Conservation (phyloP, 768 basidiomycete species). For the Lepiota venenata region DNA sequence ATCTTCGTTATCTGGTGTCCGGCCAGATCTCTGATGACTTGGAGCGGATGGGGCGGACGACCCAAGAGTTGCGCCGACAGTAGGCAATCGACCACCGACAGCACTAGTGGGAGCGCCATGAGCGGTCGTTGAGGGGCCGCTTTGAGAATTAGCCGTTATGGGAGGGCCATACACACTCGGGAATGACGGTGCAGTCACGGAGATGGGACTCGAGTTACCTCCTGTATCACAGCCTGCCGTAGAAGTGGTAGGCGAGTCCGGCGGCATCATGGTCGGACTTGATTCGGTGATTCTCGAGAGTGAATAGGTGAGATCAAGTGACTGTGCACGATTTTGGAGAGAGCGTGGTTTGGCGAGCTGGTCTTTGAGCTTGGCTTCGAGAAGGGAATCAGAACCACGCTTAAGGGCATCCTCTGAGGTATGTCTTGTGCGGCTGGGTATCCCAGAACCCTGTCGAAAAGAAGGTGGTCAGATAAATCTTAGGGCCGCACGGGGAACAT, state of each 20-base stretch:
- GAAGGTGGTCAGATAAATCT: constrained; percentile 16
- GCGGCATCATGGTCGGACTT: constrained; percentile 54
- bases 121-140: constrained; percentile 8
- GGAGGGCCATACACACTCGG: constrained; percentile 82
- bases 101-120: constrained; percentile 8
- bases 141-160: constrained; percentile 26
- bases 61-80: background rate
- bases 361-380: constrained; percentile 83
- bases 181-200: constrained; percentile 75
- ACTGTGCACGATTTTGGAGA: constrained; percentile 83
- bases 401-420: constrained; percentile 69
- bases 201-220: constrained; percentile 76
- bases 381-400: constrained; percentile 78
- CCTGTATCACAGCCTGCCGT: constrained; percentile 57
- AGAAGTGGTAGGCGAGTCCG: constrained; percentile 81
- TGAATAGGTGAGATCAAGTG: constrained; percentile 83
- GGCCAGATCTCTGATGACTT: constrained; percentile 34
- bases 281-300: constrained; percentile 79
- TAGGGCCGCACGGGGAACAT: constrained; percentile 9
- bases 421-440: constrained; percentile 64
- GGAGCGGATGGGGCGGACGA: constrained; percentile 13
- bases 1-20: constrained; percentile 40
- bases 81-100: constrained; percentile 13
- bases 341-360: constrained; percentile 75
- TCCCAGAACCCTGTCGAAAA: constrained; percentile 55